Evolutionary conservation across 2,329 filamentous ascomycete genomes (phyloP).

Genomic region (Phoma sp.): DNA sequence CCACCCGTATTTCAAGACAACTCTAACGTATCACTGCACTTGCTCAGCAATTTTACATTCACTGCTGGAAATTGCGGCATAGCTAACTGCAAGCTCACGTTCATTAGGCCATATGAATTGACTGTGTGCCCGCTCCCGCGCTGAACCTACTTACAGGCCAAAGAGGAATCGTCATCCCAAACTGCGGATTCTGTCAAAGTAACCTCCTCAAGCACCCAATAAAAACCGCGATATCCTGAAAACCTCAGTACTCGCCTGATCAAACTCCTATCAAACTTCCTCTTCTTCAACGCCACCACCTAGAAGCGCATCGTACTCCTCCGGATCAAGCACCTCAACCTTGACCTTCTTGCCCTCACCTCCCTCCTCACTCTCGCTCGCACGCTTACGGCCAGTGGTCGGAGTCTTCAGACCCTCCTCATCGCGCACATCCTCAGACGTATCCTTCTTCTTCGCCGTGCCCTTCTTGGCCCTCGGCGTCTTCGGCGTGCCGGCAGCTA

Average conservation of each 20-base stretch:
- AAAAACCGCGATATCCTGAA: not conserved
- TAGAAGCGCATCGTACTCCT: not conserved
- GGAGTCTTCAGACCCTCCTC: slow-evolving; percentile 1
- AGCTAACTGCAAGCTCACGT: too few species aligned
- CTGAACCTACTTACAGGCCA: too few species aligned
- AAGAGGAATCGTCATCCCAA: too few species aligned
- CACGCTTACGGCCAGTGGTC: slow-evolving; percentile 7
- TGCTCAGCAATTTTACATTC: too few species aligned
- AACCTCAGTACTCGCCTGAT: not conserved
- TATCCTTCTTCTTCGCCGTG: not conserved
- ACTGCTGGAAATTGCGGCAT: too few species aligned
- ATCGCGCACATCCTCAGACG: not conserved
- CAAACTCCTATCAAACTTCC: not conserved
- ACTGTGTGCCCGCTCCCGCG: too few species aligned
- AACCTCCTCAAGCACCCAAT: too few species aligned
- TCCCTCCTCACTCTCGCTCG: not conserved
- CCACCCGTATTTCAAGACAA: too few species aligned
- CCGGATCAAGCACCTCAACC: not conserved
- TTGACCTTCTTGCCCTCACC: slow-evolving; percentile 9
- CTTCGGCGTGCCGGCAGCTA: not conserved
- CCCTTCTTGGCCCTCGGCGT: slow-evolving; percentile 13
- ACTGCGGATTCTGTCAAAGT: too few species aligned
- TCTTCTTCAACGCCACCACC: not conserved
- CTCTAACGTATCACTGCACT: too few species aligned
- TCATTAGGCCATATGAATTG: too few species aligned